A percentile compares a stretch with the other conserved stretches of the same genome.
Conservation (phyloP, 495 filamentous ascomycete genomes). For the Aspergillus campestris region DNA sequence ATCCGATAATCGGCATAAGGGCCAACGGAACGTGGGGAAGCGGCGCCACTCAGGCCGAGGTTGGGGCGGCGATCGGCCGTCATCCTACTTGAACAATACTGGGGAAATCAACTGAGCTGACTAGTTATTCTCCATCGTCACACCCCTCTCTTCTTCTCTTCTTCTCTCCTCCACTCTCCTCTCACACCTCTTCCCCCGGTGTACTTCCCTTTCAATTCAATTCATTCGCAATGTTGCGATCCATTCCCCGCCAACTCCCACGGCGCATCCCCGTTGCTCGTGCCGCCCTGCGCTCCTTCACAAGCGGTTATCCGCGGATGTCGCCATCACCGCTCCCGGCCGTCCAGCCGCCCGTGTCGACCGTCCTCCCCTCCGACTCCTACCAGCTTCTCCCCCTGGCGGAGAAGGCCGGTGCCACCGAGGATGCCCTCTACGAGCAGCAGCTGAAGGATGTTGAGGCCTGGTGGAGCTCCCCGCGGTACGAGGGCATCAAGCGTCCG, state of each 20-base stretch:
- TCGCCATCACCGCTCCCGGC: slow-evolving; percentile 22
- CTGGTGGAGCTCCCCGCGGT: slow-evolving; percentile 83
- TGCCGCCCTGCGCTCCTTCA: slow-evolving; percentile 29
- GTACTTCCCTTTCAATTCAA: neutral
- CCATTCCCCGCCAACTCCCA: slow-evolving; percentile 27
- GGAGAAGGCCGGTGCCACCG: slow-evolving; percentile 64
- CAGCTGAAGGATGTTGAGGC: slow-evolving; percentile 74
- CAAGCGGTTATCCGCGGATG: slow-evolving; percentile 41
- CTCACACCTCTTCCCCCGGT: neutral
- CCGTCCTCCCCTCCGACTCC: slow-evolving; percentile 54
- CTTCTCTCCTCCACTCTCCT: neutral
- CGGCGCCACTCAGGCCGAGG: too few relatives aligned
- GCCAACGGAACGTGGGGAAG: too few relatives aligned
- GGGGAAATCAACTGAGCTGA: too few relatives aligned
- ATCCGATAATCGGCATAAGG: too few relatives aligned
- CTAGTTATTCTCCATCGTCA: neutral
- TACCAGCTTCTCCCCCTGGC: slow-evolving; percentile 71
- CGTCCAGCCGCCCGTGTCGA: slow-evolving; percentile 48
- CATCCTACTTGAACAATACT: too few relatives aligned
- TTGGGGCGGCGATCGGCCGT: neutral
- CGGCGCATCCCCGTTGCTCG: slow-evolving; percentile 22
- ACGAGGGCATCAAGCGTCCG: slow-evolving; percentile 79
- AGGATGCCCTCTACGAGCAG: slow-evolving; percentile 71
- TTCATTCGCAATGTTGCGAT: slow-evolving; percentile 25
- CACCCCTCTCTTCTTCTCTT: neutral